Evolutionary conservation across 2,329 filamentous ascomycete genomes (phyloP).

Genomic region (Dryadomyces quercivorus): DNA sequence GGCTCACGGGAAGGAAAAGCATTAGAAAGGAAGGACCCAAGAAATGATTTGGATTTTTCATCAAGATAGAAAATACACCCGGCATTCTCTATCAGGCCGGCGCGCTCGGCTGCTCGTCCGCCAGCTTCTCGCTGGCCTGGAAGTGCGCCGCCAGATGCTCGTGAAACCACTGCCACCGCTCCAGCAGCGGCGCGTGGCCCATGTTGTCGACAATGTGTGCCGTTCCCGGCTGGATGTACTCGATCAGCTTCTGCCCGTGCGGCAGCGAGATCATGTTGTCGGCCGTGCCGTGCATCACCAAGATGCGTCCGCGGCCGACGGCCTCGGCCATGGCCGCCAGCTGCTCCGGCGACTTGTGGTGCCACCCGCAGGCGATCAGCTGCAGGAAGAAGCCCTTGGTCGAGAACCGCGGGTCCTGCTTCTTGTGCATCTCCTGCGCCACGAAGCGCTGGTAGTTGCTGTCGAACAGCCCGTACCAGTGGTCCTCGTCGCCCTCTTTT

Average conservation of each 20-base stretch:
- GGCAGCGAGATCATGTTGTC: conserved; percentile 69
- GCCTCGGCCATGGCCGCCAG: conserved; percentile 51
- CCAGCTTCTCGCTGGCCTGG: conserved; percentile 36
- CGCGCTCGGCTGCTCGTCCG: conserved; percentile 9
- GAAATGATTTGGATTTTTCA: background rate
- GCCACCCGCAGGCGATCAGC: conserved; percentile 66
- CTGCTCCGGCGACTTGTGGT: conserved; percentile 59
- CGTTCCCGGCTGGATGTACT: conserved; percentile 48
- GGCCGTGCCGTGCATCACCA: conserved; percentile 62
- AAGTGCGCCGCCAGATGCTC: conserved; percentile 45
- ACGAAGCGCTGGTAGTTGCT: conserved; percentile 75
- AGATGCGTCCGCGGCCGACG: conserved; percentile 61
- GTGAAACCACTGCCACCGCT: conserved; percentile 60
- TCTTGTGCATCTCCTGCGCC: conserved; percentile 66
- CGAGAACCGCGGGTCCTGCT: conserved; percentile 49
- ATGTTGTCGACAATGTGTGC: conserved; percentile 54
- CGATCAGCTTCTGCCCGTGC: conserved; percentile 57
- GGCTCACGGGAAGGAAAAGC: background rate
- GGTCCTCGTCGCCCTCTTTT: background rate
- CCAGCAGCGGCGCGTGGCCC: conserved; percentile 65
- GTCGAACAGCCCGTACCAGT: conserved; percentile 35
- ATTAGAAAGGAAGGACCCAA: background rate
- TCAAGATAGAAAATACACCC: background rate
- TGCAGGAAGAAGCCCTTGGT: conserved; percentile 62
- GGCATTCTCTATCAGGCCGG: background rate